Percentiles rank a stretch among this genome's conserved stretches.
Evolutionary conservation across 2,329 filamentous ascomycete species (phyloP).

Genomic region (Penicillium capsulatum): DNA sequence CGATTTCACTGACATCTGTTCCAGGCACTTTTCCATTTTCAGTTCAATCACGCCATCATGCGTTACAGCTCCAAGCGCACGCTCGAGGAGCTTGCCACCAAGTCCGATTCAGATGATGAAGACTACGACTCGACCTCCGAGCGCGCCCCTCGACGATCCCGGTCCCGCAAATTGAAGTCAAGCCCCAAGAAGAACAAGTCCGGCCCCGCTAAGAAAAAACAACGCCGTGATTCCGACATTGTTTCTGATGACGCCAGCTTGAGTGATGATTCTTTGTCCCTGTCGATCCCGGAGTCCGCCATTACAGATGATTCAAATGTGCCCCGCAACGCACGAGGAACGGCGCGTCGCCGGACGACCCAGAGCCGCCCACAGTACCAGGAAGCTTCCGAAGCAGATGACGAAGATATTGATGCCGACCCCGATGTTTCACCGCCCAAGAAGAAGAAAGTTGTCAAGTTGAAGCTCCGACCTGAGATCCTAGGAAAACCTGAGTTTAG

Average conservation of each 20-base stretch:
- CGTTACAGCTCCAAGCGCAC: conserved; percentile 36
- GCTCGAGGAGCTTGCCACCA: conserved; percentile 42
- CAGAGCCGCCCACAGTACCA: conserved; percentile 53
- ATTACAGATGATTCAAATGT: conserved; percentile 37
- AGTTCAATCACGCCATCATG: conserved; percentile 25
- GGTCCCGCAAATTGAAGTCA: conserved; percentile 28
- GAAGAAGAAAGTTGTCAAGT: conserved; percentile 28
- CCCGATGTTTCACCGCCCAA: conserved; percentile 7
- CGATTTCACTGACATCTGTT: background rate
- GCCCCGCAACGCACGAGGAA: conserved; percentile 55
- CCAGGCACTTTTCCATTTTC: background rate
- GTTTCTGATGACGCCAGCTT: conserved; percentile 37
- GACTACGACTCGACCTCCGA: conserved; percentile 42
- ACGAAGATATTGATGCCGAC: conserved; percentile 18
- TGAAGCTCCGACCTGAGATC: conserved; percentile 28
- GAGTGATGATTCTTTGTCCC: conserved; percentile 39
- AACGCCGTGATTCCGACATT: conserved; percentile 47
- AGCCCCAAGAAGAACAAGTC: conserved; percentile 31
- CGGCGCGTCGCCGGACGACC: conserved; percentile 53
- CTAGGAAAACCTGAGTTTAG: conserved; percentile 27
- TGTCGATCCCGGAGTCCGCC: conserved; percentile 45
- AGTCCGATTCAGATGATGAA: conserved; percentile 44
- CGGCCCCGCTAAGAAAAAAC: conserved; percentile 35
- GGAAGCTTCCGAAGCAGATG: conserved; percentile 44
- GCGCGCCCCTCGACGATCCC: conserved; percentile 24